Conservation (phyloP, 352 stramenopile genomes). For the Globisporangium alternatum region DNA sequence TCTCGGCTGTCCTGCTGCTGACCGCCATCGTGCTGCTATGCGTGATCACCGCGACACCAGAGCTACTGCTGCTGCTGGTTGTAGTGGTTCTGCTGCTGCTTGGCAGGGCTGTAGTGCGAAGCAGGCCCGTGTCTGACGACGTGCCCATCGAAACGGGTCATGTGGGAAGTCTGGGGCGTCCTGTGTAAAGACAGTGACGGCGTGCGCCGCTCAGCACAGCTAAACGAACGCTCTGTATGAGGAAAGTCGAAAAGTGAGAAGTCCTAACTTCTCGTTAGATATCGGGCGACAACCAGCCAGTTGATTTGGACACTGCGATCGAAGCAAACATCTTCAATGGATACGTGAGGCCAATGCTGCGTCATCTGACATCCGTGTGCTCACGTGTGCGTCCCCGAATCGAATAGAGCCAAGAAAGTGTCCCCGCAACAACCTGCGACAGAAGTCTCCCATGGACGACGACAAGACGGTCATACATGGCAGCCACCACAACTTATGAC, state of each 20-base stretch:
- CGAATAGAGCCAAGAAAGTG: slow-evolving; percentile 9
- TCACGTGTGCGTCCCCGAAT: neutral
- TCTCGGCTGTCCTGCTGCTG: too few species aligned
- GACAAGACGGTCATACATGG: slow-evolving; percentile 48
- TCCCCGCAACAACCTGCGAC: slow-evolving; percentile 25
- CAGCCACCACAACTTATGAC: slow-evolving; percentile 45
- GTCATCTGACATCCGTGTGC: too few species aligned
- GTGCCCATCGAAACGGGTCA: too few species aligned
- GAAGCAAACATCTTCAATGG: slow-evolving; percentile 20
- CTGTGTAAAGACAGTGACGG: too few species aligned
- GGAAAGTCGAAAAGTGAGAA: slow-evolving; percentile 36
- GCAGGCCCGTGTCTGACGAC: too few species aligned
- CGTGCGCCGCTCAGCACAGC: too few species aligned
- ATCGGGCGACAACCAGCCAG: slow-evolving; percentile 16
- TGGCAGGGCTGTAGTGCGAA: too few species aligned
- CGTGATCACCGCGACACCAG: too few species aligned
- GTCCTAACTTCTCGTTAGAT: slow-evolving; percentile 23
- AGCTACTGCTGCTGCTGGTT: too few species aligned
- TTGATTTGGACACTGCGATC: slow-evolving; percentile 24
- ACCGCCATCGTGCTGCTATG: too few species aligned
- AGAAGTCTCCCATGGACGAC: slow-evolving; percentile 28
- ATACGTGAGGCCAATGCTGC: neutral
- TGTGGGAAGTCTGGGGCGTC: too few species aligned
- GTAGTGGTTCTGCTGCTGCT: too few species aligned
- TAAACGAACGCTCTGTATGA: neutral